Conservation (phyloP, 768 basidiomycete species). For the Lentinula boryana region DNA sequence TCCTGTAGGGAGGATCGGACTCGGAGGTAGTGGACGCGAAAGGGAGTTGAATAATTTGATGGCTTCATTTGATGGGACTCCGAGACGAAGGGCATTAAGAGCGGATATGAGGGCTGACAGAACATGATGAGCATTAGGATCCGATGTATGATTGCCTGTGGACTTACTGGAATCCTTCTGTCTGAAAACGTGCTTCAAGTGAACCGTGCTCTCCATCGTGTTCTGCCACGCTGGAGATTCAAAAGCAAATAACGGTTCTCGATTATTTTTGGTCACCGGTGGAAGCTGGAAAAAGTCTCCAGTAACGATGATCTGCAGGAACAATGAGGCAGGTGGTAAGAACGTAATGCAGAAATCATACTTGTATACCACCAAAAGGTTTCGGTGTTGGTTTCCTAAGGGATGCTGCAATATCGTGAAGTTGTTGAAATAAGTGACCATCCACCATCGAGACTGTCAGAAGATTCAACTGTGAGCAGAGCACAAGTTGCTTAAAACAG, state of each 20-base stretch:
- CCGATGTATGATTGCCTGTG: not conserved
- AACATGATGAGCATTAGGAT: not conserved
- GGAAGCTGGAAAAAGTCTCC: constrained; percentile 87
- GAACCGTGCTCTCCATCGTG: constrained; percentile 56
- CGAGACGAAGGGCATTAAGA: constrained; percentile 72
- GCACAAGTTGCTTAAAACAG: not conserved
- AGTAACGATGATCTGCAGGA: constrained; percentile 56
- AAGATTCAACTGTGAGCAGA: constrained; percentile 22
- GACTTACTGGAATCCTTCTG: constrained; percentile 64
- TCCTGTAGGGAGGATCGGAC: constrained; percentile 37
- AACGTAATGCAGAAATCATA: constrained; percentile 14
- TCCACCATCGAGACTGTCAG: constrained; percentile 78
- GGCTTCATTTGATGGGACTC: constrained; percentile 23
- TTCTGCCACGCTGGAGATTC: constrained; percentile 61
- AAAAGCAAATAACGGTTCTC: constrained; percentile 60
- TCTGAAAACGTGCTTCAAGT: constrained; percentile 66
- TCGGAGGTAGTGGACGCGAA: constrained; percentile 10
- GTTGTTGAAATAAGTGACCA: constrained; percentile 66
- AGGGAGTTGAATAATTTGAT: constrained; percentile 18
- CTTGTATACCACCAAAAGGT: constrained; percentile 79
- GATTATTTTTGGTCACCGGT: constrained; percentile 52
- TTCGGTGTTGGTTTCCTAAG: constrained; percentile 40
- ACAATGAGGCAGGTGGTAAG: not conserved
- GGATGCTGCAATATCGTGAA: constrained; percentile 47
- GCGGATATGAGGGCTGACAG: constrained; percentile 58